These are phyloP conservation scores for Prunus yedoensis DNA, from an alignment of 331 rosid species.

Conservation along the genomic window DNA sequence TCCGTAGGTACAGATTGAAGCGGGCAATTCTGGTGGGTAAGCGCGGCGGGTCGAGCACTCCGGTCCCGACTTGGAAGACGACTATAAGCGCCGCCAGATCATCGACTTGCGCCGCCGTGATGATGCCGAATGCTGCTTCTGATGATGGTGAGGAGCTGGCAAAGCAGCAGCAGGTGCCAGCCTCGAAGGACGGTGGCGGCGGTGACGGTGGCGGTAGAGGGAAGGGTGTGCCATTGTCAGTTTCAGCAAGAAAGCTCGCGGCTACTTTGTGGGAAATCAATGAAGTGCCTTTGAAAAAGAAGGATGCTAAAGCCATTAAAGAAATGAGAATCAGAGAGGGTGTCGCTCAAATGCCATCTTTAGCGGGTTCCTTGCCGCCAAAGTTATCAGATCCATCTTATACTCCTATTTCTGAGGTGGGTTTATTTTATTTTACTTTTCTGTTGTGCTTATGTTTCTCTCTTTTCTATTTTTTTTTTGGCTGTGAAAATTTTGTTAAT, in stretches of 20 bases:
- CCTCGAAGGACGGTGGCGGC: conserved; percentile 26
- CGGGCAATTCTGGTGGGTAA: conserved; percentile 66
- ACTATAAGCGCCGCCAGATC: conserved; percentile 30
- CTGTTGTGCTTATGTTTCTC: neutral
- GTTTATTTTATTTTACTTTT: conserved; percentile 19
- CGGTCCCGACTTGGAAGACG: conserved; percentile 75
- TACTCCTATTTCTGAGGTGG: conserved; percentile 59
- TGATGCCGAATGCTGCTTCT: conserved; percentile 18
- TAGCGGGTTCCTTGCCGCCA: conserved; percentile 39
- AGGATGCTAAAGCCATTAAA: conserved; percentile 36
- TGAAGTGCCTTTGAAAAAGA: conserved; percentile 40
- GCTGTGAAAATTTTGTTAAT: too few species aligned
- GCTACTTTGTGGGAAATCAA: conserved; percentile 83
- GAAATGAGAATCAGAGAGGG: conserved; percentile 38
- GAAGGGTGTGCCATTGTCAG: conserved; percentile 43
- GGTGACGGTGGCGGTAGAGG: conserved; percentile 24
- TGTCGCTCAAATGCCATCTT: conserved; percentile 30
- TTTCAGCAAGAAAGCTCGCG: conserved; percentile 76
- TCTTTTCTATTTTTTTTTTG: neutral
- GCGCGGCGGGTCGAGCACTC: conserved; percentile 65
- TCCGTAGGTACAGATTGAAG: conserved; percentile 61
- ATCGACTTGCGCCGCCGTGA: conserved; percentile 34
- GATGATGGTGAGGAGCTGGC: neutral
- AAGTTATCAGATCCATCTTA: conserved; percentile 68
- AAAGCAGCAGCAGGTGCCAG: conserved; percentile 2